Percentiles rank a stretch among this genome's conserved stretches.
phyloP scores from a whole-genome alignment of 2,329 filamentous ascomycete genomes.

The Fusarium cicatricum region DNA sequence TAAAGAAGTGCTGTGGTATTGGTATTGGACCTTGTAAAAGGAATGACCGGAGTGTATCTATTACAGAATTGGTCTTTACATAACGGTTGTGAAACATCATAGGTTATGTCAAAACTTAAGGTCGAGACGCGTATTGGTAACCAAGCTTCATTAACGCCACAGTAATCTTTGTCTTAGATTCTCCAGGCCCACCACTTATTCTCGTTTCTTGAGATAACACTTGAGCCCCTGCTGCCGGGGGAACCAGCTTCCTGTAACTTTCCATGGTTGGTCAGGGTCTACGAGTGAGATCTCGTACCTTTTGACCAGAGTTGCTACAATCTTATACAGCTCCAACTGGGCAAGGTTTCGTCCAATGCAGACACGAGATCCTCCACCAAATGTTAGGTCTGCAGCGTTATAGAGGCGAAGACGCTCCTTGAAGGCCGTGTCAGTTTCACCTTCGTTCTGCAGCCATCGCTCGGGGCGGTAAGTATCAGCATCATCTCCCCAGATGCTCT shows the following conservation, averaged over 20 bases:
- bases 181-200: not conserved
- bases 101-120: too few relatives aligned
- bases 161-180: too few relatives aligned
- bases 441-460: constrained; percentile 52
- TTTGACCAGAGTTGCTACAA: constrained; percentile 54
- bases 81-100: too few relatives aligned
- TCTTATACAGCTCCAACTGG: constrained; percentile 46
- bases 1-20: too few relatives aligned
- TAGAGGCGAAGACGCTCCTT: constrained; percentile 45
- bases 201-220: constrained; percentile 5
- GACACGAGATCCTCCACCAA: constrained; percentile 45
- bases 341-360: constrained; percentile 49
- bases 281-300: constrained; percentile 51
- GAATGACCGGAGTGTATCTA: too few relatives aligned
- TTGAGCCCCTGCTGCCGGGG: constrained; percentile 4
- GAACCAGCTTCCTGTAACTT: constrained; percentile 17
- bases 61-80: too few relatives aligned
- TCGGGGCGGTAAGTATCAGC: constrained; percentile 56
- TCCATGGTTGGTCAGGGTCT: constrained; percentile 22
- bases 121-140: too few relatives aligned
- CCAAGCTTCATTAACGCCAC: too few relatives aligned
- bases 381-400: constrained; percentile 47
- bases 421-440: constrained; percentile 37
- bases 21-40: too few relatives aligned
- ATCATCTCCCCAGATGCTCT: constrained; percentile 54